A percentile compares a stretch with the other conserved stretches of the same genome.
Evolutionary conservation across 2,329 filamentous ascomycete genomes (phyloP).

Genomic region (Ascochyta koolunga): DNA sequence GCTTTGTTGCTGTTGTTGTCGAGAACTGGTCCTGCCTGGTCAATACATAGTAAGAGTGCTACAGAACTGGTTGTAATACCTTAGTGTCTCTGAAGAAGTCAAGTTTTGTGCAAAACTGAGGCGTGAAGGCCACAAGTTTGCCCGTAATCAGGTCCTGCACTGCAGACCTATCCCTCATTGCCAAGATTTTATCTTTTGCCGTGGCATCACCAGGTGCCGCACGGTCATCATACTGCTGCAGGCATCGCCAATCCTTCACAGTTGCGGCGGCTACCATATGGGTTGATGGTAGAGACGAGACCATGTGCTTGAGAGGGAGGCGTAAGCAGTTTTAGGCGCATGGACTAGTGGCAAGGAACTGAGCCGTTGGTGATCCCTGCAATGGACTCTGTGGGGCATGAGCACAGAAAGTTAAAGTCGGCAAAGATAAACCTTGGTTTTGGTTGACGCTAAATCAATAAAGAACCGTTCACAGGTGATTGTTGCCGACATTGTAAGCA

Average conservation of each 20-base stretch:
- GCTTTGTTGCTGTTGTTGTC: not conserved
- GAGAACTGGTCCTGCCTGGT: not conserved
- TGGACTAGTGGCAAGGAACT: not conserved
- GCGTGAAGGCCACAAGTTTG: not conserved
- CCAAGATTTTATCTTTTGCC: not conserved
- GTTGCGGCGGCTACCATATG: not conserved
- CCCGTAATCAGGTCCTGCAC: not conserved
- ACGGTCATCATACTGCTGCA: not conserved
- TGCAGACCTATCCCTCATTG: not conserved
- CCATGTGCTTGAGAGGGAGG: not conserved
- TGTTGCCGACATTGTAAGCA: not conserved
- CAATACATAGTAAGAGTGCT: not conserved
- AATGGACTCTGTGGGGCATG: not conserved
- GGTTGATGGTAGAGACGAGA: not conserved
- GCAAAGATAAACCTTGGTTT: not conserved
- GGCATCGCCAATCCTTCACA: constrained; percentile 1
- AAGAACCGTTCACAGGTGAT: not conserved
- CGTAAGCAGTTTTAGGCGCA: not conserved
- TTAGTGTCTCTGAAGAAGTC: not conserved
- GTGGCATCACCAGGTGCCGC: not conserved
- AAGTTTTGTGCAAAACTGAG: not conserved
- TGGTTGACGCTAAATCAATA: not conserved
- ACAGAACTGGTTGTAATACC: not conserved
- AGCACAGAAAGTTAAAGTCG: not conserved
- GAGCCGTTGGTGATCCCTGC: not conserved